Evolutionary conservation across 2,329 filamentous ascomycete genomes (phyloP).

Genomic region (Neofusicoccum parvum): DNA sequence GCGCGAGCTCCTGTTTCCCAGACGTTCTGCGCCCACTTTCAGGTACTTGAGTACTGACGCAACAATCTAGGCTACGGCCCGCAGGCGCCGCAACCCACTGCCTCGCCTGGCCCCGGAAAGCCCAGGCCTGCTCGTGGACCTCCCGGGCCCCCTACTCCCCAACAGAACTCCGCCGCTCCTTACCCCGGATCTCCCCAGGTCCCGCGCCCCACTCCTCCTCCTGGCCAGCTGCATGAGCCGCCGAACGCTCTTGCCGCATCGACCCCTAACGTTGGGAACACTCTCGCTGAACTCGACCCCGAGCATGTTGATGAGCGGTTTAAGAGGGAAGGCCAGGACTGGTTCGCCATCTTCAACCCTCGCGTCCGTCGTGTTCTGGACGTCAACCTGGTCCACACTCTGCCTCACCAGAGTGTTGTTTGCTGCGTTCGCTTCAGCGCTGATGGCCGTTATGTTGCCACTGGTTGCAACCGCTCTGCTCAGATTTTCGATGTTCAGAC

Average conservation of each 20-base stretch:
- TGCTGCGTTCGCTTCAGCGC: slow-evolving; percentile 97
- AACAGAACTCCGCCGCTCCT: slow-evolving; percentile 84
- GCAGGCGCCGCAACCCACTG: slow-evolving; percentile 80
- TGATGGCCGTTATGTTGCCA: slow-evolving; percentile 94
- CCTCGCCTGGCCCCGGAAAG: slow-evolving; percentile 77
- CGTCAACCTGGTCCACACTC: slow-evolving; percentile 89
- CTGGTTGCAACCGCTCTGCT: slow-evolving; percentile 97
- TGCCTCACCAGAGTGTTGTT: slow-evolving; percentile 92
- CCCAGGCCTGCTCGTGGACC: slow-evolving; percentile 64
- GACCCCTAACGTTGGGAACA: slow-evolving; percentile 60
- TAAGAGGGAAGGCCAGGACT: slow-evolving; percentile 88
- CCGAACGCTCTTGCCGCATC: slow-evolving; percentile 32
- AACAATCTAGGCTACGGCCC: slow-evolving; percentile 67
- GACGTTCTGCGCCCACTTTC: slow-evolving; percentile 28
- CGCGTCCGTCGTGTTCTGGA: slow-evolving; percentile 85
- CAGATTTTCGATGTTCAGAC: slow-evolving; percentile 94
- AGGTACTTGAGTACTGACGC: not conserved
- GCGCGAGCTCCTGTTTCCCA: slow-evolving; percentile 8
- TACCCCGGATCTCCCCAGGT: slow-evolving; percentile 91
- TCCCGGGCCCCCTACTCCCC: slow-evolving; percentile 79
- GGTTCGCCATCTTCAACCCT: slow-evolving; percentile 97
- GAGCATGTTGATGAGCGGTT: slow-evolving; percentile 82
- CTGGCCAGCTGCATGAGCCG: slow-evolving; percentile 42
- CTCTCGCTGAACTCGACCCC: slow-evolving; percentile 82
- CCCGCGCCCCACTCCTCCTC: slow-evolving; percentile 75